phyloP scores from a whole-genome alignment of 495 filamentous ascomycete genomes.

The Talaromyces proteolyticus region DNA sequence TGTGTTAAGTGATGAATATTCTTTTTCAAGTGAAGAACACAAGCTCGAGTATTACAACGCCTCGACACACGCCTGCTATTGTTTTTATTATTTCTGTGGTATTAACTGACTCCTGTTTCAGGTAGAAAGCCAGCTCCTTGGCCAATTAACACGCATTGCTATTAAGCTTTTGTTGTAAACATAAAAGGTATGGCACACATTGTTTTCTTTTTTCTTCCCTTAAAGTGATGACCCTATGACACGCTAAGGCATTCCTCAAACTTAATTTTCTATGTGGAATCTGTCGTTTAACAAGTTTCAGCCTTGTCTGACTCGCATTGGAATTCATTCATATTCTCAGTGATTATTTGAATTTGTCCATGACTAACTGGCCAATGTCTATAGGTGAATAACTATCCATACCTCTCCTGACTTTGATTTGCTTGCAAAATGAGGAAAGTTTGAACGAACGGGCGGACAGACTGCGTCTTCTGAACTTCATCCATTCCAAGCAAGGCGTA shows the following conservation, averaged over 20 bases:
- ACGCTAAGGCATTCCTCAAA: conserved; percentile 97
- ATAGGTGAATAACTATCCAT: conserved; percentile 52
- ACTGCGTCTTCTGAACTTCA: conserved; percentile 60
- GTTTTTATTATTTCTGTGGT: too few species aligned
- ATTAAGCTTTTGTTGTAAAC: background rate
- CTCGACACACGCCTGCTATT: too few species aligned
- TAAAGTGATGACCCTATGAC: conserved; percentile 80
- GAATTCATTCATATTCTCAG: conserved; percentile 2
- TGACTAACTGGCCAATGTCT: conserved; percentile 33
- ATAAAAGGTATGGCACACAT: conserved; percentile 25
- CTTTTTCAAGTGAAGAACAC: too few species aligned
- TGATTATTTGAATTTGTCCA: conserved; percentile 27
- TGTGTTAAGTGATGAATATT: too few species aligned
- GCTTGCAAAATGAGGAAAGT: conserved; percentile 66
- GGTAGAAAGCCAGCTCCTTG: too few species aligned
- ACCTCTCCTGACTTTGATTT: conserved; percentile 11
- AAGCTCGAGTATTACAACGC: too few species aligned
- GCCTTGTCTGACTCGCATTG: conserved; percentile 83
- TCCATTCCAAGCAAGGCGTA: conserved; percentile 70
- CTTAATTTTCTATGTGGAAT: conserved; percentile 86
- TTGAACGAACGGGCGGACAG: conserved; percentile 99
- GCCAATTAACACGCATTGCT: background rate
- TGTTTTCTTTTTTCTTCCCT: conserved; percentile 24
- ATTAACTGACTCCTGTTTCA: too few species aligned
- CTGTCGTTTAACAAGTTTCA: conserved; percentile 83